Evolutionary conservation across 2,329 filamentous ascomycete genomes (phyloP).

Genomic region (Stenocarpella maydis): DNA sequence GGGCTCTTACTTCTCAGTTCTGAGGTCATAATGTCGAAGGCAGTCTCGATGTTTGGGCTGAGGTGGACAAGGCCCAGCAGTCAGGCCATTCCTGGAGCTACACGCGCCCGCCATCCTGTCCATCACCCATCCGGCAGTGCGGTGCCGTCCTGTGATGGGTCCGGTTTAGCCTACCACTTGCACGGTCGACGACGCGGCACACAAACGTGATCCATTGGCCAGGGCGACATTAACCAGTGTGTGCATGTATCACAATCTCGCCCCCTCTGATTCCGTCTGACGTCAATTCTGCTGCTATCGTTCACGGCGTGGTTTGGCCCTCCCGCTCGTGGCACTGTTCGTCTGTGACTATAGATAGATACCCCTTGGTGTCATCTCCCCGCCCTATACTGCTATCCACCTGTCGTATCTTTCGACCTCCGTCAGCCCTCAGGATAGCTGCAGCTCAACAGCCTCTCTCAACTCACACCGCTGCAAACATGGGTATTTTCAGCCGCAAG

Average conservation of each 20-base stretch:
- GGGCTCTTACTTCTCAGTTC: background rate
- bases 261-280: constrained; percentile 21
- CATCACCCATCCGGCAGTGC: background rate
- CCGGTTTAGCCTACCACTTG: background rate
- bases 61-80: background rate
- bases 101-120: background rate
- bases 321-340: background rate
- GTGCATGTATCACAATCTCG: constrained; percentile 2
- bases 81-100: background rate
- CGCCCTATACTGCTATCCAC: no score
- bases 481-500: constrained; percentile 41
- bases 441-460: background rate
- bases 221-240: background rate
- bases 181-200: background rate
- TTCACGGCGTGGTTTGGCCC: background rate
- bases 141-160: background rate
- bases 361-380: background rate
- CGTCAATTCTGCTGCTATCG: background rate
- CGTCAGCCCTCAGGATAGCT: background rate
- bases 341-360: constrained; percentile 1
- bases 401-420: background rate
- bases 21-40: background rate
- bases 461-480: constrained; percentile 24
- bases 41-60: background rate
- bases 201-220: constrained; percentile 5